Evolutionary conservation across 345 rosid species (phyloP).

Genomic region (Eucalyptus caleyi): DNA sequence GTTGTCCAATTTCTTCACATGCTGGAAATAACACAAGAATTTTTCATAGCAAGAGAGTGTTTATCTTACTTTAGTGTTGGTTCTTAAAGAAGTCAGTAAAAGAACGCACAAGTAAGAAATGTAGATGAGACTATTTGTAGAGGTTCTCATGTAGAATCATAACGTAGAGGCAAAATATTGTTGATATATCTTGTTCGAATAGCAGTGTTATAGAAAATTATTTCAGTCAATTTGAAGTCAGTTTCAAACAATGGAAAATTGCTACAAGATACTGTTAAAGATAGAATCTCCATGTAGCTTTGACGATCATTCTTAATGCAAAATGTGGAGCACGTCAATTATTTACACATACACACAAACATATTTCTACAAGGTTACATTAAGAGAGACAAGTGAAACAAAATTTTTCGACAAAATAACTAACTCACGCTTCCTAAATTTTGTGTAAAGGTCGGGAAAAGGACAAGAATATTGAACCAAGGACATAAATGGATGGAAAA

Average conservation of each 20-base stretch:
- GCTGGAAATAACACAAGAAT: neutral
- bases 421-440: neutral
- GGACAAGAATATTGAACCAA: neutral
- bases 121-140: neutral
- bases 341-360: neutral
- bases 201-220: neutral
- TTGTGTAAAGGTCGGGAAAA: too few species aligned
- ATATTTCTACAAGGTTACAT: neutral
- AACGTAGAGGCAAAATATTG: neutral
- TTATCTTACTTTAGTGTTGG: neutral
- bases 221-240: neutral
- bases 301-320: neutral
- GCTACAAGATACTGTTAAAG: neutral
- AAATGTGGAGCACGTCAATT: neutral
- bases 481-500: neutral
- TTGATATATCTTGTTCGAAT: neutral
- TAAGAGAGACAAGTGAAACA: too few species aligned
- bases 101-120: neutral
- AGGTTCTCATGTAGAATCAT: neutral
- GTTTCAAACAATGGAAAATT: neutral
- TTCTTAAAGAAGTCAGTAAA: neutral
- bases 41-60: neutral
- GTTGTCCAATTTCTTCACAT: neutral
- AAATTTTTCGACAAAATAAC: neutral
- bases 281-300: neutral